phyloP scores from a whole-genome alignment of 495 filamentous ascomycete genomes.

The Schizothecium vesticola region DNA sequence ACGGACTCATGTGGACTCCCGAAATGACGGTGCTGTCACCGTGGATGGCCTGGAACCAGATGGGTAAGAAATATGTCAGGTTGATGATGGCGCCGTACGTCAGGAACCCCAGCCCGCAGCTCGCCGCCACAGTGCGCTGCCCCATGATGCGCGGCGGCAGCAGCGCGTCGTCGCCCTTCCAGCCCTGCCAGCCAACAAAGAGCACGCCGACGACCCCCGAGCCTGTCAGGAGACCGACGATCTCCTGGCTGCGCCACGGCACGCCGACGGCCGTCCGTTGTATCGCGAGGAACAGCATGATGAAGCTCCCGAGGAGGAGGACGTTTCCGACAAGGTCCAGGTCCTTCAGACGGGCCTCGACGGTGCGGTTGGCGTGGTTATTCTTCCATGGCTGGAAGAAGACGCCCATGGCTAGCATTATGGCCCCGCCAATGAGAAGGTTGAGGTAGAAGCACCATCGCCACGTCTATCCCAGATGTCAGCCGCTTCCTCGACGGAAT shows the following conservation, averaged over 20 bases:
- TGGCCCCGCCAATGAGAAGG: conserved; percentile 40
- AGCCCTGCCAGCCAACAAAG: conserved; percentile 17
- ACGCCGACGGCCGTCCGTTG: conserved; percentile 43
- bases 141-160: conserved; percentile 33
- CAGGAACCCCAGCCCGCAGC: conserved; percentile 38
- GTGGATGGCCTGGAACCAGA: conserved; percentile 73
- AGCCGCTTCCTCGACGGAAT: not conserved
- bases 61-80: conserved; percentile 50
- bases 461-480: conserved; percentile 30
- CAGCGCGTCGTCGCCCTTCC: conserved; percentile 29
- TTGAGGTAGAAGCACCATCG: conserved; percentile 54
- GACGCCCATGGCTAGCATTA: conserved; percentile 37
- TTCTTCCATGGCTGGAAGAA: conserved; percentile 31
- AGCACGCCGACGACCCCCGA: conserved; percentile 30
- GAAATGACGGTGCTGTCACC: conserved; percentile 56
- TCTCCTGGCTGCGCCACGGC: conserved; percentile 35
- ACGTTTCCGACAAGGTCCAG: conserved; percentile 44
- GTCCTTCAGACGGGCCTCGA: conserved; percentile 31
- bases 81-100: conserved; percentile 40
- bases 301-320: conserved; percentile 40
- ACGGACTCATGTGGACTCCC: conserved; percentile 63
- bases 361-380: conserved; percentile 14
- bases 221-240: conserved; percentile 35
- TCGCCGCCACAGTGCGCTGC: conserved; percentile 58
- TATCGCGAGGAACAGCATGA: conserved; percentile 45